Evolutionary conservation across 2,329 filamentous ascomycete species (phyloP).

Genomic region (Coniochaeta pulveracea): DNA sequence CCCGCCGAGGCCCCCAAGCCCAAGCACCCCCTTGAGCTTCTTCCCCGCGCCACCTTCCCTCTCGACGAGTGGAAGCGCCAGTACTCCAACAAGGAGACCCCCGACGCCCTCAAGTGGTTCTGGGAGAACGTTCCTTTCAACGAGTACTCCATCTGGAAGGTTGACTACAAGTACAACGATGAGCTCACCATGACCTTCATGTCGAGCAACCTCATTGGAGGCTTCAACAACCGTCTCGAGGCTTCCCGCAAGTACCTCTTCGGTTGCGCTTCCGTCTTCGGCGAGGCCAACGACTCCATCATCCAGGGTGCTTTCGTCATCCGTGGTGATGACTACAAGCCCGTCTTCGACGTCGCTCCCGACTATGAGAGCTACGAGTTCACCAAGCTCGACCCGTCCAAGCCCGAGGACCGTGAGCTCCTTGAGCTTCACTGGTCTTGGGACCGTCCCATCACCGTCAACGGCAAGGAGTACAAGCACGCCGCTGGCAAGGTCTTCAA

Average conservation of each 20-base stretch:
- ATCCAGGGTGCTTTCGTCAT: conserved; percentile 91
- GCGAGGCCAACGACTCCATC: conserved; percentile 76
- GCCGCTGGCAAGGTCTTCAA: conserved; percentile 98
- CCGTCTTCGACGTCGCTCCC: conserved; percentile 92
- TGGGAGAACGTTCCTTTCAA: conserved; percentile 92
- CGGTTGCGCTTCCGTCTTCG: conserved; percentile 81
- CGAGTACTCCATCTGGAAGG: conserved; percentile 91
- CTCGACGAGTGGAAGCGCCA: conserved; percentile 98
- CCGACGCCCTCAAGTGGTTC: conserved; percentile 87
- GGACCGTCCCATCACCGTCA: conserved; percentile 71
- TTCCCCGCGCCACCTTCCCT: conserved; percentile 67
- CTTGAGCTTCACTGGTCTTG: conserved; percentile 83
- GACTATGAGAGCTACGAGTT: conserved; percentile 96
- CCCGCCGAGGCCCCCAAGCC: conserved; percentile 60
- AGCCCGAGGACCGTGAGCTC: conserved; percentile 73
- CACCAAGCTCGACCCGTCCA: conserved; percentile 87
- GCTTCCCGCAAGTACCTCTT: conserved; percentile 97
- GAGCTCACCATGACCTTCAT: conserved; percentile 98
- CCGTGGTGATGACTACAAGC: conserved; percentile 75
- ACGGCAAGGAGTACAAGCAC: conserved; percentile 83
- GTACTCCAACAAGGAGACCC: conserved; percentile 93
- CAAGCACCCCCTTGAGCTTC: conserved; percentile 89
- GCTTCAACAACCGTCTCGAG: conserved; percentile 96
- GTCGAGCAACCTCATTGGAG: conserved; percentile 96
- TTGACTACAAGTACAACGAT: conserved; percentile 98